Evolutionary conservation across 495 filamentous ascomycete species (phyloP).

Genomic region (Penicillium verhagenii): DNA sequence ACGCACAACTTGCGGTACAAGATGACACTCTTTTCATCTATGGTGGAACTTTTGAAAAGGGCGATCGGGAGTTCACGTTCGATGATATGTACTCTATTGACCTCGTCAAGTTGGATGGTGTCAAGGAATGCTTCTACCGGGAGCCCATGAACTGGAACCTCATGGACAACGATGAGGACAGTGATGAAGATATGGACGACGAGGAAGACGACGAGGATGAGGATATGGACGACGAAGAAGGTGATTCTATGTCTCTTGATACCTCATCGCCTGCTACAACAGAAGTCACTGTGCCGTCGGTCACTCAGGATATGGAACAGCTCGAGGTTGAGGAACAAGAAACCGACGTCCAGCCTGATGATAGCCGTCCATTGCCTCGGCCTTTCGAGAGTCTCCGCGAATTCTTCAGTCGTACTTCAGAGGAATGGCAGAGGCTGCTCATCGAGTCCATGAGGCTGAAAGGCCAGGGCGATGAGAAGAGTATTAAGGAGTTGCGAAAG

Average conservation of each 20-base stretch:
- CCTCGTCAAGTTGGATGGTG: constrained; percentile 86
- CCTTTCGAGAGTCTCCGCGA: constrained; percentile 91
- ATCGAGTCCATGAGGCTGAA: constrained; percentile 65
- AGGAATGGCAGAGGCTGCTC: constrained; percentile 83
- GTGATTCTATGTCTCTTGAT: constrained; percentile 43
- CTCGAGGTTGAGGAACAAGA: constrained; percentile 58
- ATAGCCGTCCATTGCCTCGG: constrained; percentile 55
- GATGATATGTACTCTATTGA: constrained; percentile 92
- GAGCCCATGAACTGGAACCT: constrained; percentile 87
- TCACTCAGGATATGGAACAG: constrained; percentile 61
- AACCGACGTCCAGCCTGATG: constrained; percentile 39
- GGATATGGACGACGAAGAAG: constrained; percentile 47
- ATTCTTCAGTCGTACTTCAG: constrained; percentile 85
- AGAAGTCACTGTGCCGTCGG: constrained; percentile 36
- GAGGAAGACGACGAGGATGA: constrained; percentile 67
- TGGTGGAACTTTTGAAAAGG: constrained; percentile 92
- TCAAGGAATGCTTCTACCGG: constrained; percentile 80
- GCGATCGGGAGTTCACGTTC: constrained; percentile 89
- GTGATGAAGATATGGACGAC: constrained; percentile 69
- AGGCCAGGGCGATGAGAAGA: constrained; percentile 52
- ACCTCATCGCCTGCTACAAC: constrained; percentile 35
- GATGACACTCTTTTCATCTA: constrained; percentile 91
- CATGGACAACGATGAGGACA: constrained; percentile 59
- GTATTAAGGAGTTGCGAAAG: constrained; percentile 87
- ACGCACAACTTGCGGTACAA: constrained; percentile 84